Percentiles rank a stretch among this genome's conserved stretches.
These are phyloP conservation scores for Huntiella decipiens DNA, from an alignment of 2,329 filamentous ascomycete genomes.

Conservation along the genomic window DNA sequence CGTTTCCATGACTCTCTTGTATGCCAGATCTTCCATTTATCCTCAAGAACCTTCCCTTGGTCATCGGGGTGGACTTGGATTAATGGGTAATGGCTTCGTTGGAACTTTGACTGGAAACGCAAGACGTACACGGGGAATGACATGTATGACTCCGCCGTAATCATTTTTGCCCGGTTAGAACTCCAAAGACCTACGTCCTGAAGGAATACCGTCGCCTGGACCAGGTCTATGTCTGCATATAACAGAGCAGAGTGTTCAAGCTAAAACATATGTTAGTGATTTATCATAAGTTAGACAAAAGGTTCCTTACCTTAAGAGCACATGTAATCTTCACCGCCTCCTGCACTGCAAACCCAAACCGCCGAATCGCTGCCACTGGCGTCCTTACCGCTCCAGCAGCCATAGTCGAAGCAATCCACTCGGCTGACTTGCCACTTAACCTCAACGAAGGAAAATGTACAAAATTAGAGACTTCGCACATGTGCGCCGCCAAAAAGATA, in stretches of 20 bases:
- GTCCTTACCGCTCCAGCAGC: conserved; percentile 42
- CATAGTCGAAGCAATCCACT: conserved; percentile 40
- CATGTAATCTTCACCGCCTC: conserved; percentile 27
- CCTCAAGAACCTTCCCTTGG: conserved; percentile 34
- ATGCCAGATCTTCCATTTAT: conserved; percentile 48
- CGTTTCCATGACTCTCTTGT: conserved; percentile 47
- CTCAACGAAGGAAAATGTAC: conserved; percentile 43
- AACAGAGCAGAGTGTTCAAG: conserved; percentile 31
- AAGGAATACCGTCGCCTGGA: conserved; percentile 29
- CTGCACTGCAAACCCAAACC: conserved; percentile 38
- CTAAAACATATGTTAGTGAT: conserved; percentile 14
- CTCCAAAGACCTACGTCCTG: conserved; percentile 36
- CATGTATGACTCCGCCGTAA: conserved; percentile 33
- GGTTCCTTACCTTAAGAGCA: conserved; percentile 14
- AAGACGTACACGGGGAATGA: conserved; percentile 32
- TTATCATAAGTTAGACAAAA: background rate
- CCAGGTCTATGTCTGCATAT: conserved; percentile 27
- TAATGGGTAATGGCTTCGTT: conserved; percentile 31
- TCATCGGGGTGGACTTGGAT: conserved; percentile 34
- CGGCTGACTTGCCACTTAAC: conserved; percentile 34
- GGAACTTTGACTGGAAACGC: conserved; percentile 38
- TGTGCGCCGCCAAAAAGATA: conserved; percentile 37
- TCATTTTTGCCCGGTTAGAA: conserved; percentile 35
- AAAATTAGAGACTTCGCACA: conserved; percentile 37
- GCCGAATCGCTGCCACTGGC: conserved; percentile 36